A percentile compares a stretch with the other conserved stretches of the same genome.
phyloP scores from a whole-genome alignment of 1,284 basidiomycete species.

The Naganishia sp. region DNA sequence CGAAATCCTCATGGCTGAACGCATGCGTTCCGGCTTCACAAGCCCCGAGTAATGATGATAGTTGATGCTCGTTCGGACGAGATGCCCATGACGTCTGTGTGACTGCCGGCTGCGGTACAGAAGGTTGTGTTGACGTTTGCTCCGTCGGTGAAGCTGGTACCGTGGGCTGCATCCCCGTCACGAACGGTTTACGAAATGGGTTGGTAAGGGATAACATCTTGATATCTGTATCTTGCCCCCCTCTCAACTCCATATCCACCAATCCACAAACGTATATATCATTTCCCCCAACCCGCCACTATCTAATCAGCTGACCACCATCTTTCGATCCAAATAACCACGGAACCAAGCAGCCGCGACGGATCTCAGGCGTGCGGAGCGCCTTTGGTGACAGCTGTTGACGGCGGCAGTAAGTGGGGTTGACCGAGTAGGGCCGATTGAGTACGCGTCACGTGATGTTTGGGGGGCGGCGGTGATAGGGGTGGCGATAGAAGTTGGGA shows the following conservation, averaged over 20 bases:
- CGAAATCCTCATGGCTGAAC: conserved; percentile 9
- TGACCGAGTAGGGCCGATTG: no score
- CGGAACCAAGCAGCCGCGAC: no score
- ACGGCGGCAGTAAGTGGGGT: no score
- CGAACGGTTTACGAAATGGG: conserved; percentile 7
- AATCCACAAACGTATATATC: neutral
- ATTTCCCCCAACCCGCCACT: no score
- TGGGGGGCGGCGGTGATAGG: no score
- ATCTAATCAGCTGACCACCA: no score
- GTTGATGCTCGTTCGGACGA: conserved; percentile 4
- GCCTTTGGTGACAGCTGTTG: no score
- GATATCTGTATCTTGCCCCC: neutral
- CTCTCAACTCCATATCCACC: neutral
- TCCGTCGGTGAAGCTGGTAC: neutral
- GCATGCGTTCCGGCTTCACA: conserved; percentile 26
- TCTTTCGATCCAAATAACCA: no score
- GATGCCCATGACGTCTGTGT: neutral
- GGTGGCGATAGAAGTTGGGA: no score
- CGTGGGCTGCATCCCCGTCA: neutral
- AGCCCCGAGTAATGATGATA: conserved; percentile 1
- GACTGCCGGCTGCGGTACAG: neutral
- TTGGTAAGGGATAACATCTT: conserved; percentile 24
- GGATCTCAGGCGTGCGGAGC: no score
- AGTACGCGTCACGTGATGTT: no score
- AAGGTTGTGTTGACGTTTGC: neutral